Base-by-base conservation (phyloP, 805 yeast genomes). In the Candida morakotiae region DNA sequence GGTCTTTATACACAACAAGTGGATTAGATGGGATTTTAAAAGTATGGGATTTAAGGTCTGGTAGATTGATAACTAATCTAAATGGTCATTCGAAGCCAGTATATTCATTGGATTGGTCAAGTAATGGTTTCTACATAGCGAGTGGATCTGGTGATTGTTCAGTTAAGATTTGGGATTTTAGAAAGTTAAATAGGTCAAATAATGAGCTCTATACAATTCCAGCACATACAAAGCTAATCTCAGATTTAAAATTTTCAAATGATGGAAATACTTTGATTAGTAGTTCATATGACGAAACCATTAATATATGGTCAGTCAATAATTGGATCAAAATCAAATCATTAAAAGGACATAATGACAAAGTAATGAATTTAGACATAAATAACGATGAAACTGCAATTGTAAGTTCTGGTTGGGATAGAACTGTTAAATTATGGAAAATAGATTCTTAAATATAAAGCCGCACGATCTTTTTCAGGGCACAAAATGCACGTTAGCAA, bases 11-110 rank as follows among this genome's bases (percentile, higher is more conserved):
- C 6, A 81, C 83, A 0, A 76, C 87, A 9, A 93, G 82, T 3
- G 96, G 96, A 0, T 60, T 81, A 5, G 97, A 91, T 57, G 83
- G 81, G 0, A 59, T 78, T 14, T 80, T 79, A 0, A 64, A 82
- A 30, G 54, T 89, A 2, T 91, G 97, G 97, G 98, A 91, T 60
- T 56, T 91, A 27, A 63, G 98, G 36, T 69, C 83, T 0, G 98
- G 97, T 3, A 69, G 75, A 38, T 66, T 77, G 0, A 69, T 85
- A 2, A 67, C 75, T 54, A 58, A 68, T 8, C 56, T 87, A 3
- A 65, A 69, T 20, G 85, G 85, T 1, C 98, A 93, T 57, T 72
- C 76, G 5, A 73, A 78, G 41, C 87, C 86, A 0, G 75, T 91
- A 1, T 78, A 85, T 55, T 63, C 81, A 1, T 53, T 81, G 30